Percentiles rank a stretch among this genome's conserved stretches.
Evolutionary conservation across 148 eudicot species (phyloP).

Genomic region (Persicaria tinctoria): DNA sequence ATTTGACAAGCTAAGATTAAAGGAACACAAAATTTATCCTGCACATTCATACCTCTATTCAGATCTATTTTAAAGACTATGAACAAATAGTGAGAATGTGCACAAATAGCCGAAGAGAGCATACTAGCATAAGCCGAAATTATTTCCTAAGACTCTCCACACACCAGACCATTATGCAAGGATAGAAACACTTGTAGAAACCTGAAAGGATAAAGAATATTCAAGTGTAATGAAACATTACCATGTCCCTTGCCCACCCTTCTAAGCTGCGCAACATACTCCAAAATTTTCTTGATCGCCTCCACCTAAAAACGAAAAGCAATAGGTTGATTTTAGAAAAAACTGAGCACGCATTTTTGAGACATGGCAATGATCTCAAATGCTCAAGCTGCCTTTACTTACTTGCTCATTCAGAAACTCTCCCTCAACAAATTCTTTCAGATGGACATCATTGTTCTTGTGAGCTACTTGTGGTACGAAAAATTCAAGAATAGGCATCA

Average conservation of each 20-base stretch:
- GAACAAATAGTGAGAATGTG: no score
- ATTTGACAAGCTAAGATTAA: no score
- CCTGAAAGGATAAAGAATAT: no score
- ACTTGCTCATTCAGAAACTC: constrained; percentile 55
- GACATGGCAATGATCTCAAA: background rate
- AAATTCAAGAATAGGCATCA: background rate
- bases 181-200: no score
- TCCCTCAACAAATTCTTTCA: constrained; percentile 47
- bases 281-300: constrained; percentile 51
- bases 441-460: constrained; percentile 41
- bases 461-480: constrained; percentile 35
- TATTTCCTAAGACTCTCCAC: no score
- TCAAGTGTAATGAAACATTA: constrained; percentile 10
- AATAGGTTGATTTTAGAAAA: background rate
- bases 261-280: constrained; percentile 52
- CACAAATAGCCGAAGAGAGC: no score
- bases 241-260: constrained; percentile 67
- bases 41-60: no score
- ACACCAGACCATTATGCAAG: no score
- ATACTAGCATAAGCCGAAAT: no score
- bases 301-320: constrained; percentile 29
- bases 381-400: background rate
- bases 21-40: no score
- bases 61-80: no score
- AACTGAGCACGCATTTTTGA: background rate